A percentile compares a stretch with the other conserved stretches of the same genome.
These are phyloP conservation scores for Lolium multiflorum DNA, from an alignment of 176 grass and related monocot genomes.

Conservation along the genomic window DNA sequence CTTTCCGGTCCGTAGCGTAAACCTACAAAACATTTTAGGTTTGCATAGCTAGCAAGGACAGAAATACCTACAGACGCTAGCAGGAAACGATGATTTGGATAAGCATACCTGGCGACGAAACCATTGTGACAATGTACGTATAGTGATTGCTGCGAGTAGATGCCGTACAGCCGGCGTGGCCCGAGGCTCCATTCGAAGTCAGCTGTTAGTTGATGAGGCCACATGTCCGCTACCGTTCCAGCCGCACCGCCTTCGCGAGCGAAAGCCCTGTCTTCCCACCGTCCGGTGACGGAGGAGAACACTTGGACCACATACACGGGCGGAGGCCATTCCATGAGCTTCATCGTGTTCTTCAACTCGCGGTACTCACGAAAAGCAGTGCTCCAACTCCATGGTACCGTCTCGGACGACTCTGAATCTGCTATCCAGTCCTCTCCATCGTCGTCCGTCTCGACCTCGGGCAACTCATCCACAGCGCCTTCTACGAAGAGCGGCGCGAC, in stretches of 20 bases:
- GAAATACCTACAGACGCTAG: too few species aligned
- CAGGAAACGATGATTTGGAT: background rate
- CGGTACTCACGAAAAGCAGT: background rate
- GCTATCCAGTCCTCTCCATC: background rate
- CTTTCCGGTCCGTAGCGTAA: too few species aligned
- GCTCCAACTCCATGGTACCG: background rate
- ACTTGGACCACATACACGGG: background rate
- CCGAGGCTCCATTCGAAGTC: background rate
- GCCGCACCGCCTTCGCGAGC: background rate
- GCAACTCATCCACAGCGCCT: background rate
- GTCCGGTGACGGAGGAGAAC: background rate
- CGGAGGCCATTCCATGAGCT: background rate
- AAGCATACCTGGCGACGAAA: background rate
- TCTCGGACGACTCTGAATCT: background rate
- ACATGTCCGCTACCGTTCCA: background rate
- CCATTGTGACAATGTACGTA: background rate
- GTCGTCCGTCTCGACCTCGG: background rate
- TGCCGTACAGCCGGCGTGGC: background rate
- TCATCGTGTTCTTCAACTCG: background rate
- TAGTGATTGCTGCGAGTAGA: background rate
- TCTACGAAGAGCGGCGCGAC: background rate
- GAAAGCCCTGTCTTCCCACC: constrained; percentile 17
- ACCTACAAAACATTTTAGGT: too few species aligned
- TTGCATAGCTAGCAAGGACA: too few species aligned
- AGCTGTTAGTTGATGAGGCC: background rate